phyloP scores from a whole-genome alignment of 2,329 filamentous ascomycete genomes.

The Fusarium sp. region DNA sequence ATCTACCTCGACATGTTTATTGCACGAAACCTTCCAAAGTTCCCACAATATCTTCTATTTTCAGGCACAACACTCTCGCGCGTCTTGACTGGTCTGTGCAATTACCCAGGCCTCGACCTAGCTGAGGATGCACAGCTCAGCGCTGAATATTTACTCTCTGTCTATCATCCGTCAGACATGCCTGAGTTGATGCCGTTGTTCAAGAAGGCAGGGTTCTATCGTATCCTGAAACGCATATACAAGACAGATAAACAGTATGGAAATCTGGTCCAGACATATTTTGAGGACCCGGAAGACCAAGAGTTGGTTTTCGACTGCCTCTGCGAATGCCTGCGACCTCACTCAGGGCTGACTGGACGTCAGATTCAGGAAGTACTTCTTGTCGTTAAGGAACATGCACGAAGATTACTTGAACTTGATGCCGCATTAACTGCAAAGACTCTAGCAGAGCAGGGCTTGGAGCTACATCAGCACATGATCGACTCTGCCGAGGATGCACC shows the following conservation, averaged over 20 bases:
- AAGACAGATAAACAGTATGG: slow-evolving; percentile 80
- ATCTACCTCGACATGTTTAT: slow-evolving; percentile 99
- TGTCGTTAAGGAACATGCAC: slow-evolving; percentile 71
- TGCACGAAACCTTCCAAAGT: slow-evolving; percentile 93
- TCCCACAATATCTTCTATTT: slow-evolving; percentile 92
- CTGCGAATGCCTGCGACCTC: slow-evolving; percentile 73
- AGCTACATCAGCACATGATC: slow-evolving; percentile 73
- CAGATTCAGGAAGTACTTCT: slow-evolving; percentile 76
- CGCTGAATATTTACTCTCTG: slow-evolving; percentile 90
- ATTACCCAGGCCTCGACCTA: slow-evolving; percentile 80
- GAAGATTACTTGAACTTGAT: slow-evolving; percentile 72
- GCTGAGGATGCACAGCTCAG: slow-evolving; percentile 97
- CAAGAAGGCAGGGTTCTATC: slow-evolving; percentile 81
- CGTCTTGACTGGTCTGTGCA: slow-evolving; percentile 82
- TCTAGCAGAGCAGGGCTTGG: slow-evolving; percentile 67
- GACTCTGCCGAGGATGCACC: slow-evolving; percentile 66
- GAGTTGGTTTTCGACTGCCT: slow-evolving; percentile 82
- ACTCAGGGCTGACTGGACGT: slow-evolving; percentile 69
- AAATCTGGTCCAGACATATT: slow-evolving; percentile 79
- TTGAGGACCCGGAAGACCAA: slow-evolving; percentile 83
- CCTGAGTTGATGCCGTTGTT: slow-evolving; percentile 79
- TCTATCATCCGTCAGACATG: slow-evolving; percentile 89
- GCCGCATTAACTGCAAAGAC: slow-evolving; percentile 70
- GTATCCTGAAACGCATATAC: slow-evolving; percentile 90
- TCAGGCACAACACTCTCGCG: slow-evolving; percentile 85